These are phyloP conservation scores for Coniophora puteana DNA, from an alignment of 1,284 basidiomycete species.

Conservation along the genomic window DNA sequence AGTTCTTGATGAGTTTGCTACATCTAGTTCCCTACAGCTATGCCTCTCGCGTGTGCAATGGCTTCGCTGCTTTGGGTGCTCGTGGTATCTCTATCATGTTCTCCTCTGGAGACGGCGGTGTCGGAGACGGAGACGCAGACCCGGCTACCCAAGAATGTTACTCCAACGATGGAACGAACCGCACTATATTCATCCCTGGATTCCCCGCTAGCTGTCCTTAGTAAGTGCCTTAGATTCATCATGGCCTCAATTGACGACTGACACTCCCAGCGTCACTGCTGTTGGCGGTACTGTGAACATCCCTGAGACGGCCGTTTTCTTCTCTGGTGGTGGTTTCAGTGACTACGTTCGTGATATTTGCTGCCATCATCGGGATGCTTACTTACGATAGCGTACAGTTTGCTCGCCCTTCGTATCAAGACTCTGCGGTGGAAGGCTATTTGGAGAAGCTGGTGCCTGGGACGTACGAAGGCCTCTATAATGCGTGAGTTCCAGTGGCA, in stretches of 20 bases:
- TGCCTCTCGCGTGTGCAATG: conserved; percentile 57
- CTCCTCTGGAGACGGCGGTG: conserved; percentile 67
- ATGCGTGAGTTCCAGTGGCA: conserved; percentile 35
- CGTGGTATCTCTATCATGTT: conserved; percentile 63
- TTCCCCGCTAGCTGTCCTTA: conserved; percentile 51
- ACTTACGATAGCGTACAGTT: conserved; percentile 36
- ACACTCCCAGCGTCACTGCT: conserved; percentile 32
- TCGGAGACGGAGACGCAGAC: conserved; percentile 53
- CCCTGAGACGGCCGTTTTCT: conserved; percentile 43
- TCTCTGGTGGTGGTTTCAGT: conserved; percentile 67
- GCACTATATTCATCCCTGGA: conserved; percentile 50
- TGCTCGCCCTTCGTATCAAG: conserved; percentile 51
- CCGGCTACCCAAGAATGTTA: conserved; percentile 50
- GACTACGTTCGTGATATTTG: conserved; percentile 38
- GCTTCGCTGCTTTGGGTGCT: conserved; percentile 56
- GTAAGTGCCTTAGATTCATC: no score
- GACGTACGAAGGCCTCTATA: conserved; percentile 57
- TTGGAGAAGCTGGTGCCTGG: conserved; percentile 41
- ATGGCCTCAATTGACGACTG: background rate
- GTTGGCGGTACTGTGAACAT: conserved; percentile 48
- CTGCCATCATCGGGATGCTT: background rate
- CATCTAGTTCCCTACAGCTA: conserved; percentile 34
- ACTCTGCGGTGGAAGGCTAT: conserved; percentile 37
- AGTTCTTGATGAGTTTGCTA: conserved; percentile 19
- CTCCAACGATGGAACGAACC: conserved; percentile 56